Evolutionary conservation across 2,329 filamentous ascomycete species (phyloP).

Genomic region (Samsoniella hepiali): DNA sequence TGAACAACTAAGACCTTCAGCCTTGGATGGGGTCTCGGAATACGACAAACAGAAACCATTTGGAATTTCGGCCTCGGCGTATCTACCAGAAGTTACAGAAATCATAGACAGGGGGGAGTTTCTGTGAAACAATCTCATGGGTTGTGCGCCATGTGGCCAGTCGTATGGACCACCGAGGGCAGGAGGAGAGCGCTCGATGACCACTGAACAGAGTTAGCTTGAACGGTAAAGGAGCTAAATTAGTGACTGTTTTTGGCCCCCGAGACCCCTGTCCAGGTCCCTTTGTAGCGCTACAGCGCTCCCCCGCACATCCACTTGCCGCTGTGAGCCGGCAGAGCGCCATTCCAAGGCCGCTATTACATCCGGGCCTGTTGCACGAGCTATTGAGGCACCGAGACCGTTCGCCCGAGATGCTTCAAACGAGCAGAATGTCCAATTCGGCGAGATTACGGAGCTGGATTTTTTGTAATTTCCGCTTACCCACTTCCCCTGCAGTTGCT

Average conservation of each 20-base stretch:
- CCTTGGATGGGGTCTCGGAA: background rate
- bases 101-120: background rate
- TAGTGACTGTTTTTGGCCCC: background rate
- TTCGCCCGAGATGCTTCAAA: background rate
- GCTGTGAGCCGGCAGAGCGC: background rate
- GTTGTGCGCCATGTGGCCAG: background rate
- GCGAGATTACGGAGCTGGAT: background rate
- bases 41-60: background rate
- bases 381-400: background rate
- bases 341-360: slow-evolving; percentile 4
- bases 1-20: background rate
- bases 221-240: background rate
- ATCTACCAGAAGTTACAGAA: background rate
- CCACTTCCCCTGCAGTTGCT: background rate
- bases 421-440: background rate
- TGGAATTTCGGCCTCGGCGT: background rate
- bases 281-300: too few relatives aligned
- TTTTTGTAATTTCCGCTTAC: background rate
- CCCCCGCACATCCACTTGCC: background rate
- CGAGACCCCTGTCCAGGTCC: background rate
- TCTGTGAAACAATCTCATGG: background rate
- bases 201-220: too few relatives aligned
- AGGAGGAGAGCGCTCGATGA: background rate
- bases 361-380: background rate
- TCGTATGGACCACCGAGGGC: background rate